phyloP scores from a whole-genome alignment of 306 rosid genomes.

The Quercus ilex region DNA sequence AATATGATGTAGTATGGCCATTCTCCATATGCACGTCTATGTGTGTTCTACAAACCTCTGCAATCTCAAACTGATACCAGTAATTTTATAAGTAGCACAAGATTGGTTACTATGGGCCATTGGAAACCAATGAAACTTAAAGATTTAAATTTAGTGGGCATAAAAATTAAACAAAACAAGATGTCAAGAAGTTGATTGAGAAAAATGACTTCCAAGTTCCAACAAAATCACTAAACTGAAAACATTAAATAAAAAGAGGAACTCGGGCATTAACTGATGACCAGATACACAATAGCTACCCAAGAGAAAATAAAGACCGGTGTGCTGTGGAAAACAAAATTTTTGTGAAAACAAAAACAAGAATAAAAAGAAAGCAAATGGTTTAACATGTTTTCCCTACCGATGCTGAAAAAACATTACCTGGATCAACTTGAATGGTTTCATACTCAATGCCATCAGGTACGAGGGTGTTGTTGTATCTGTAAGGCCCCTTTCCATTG shows the following conservation, averaged over 20 bases:
- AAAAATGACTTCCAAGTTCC: background rate
- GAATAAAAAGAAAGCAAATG: background rate
- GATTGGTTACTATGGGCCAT: background rate
- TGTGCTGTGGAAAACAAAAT: background rate
- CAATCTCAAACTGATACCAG: background rate
- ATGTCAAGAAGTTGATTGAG: background rate
- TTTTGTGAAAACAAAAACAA: background rate
- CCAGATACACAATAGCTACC: background rate
- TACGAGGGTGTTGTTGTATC: constrained; percentile 72
- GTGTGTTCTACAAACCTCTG: background rate
- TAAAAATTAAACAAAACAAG: background rate
- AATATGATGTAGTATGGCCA: background rate
- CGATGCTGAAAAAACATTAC: constrained; percentile 25
- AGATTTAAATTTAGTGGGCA: background rate
- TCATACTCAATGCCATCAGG: constrained; percentile 56
- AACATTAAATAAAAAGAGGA: background rate
- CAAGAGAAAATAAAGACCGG: background rate
- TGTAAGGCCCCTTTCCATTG: constrained; percentile 93
- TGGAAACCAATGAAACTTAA: background rate
- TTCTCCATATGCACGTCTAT: background rate
- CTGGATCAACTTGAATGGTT: constrained; percentile 66
- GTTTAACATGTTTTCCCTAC: background rate
- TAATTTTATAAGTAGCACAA: background rate
- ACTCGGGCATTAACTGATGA: background rate
- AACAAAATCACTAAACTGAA: background rate